Evolutionary conservation across 2,329 filamentous ascomycete species (phyloP).

Genomic region (Monascus ruber): DNA sequence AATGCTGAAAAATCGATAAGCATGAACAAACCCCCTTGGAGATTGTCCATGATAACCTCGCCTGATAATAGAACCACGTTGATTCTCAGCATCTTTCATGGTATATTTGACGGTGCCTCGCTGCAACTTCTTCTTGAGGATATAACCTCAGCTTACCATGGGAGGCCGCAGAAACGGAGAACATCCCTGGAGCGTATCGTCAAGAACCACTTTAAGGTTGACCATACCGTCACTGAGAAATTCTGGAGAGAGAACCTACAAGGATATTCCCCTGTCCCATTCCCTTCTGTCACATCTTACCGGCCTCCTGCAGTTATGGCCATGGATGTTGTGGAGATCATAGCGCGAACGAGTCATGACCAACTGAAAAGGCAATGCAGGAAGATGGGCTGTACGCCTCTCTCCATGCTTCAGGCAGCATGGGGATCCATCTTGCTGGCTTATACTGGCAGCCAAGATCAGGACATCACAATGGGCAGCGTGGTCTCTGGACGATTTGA

Average conservation of each 20-base stretch:
- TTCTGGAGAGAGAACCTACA: constrained; percentile 14
- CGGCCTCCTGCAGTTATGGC: constrained; percentile 6
- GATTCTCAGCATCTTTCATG: constrained; percentile 26
- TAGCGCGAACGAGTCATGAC: constrained; percentile 10
- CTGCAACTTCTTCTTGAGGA: constrained; percentile 23
- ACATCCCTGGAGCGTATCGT: constrained; percentile 15
- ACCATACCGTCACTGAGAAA: constrained; percentile 7
- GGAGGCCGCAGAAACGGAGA: constrained; percentile 3
- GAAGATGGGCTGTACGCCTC: constrained; percentile 17
- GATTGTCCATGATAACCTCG: constrained; percentile 11
- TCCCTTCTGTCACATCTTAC: constrained; percentile 14
- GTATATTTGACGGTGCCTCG: constrained; percentile 27
- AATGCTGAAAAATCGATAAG: constrained; percentile 11
- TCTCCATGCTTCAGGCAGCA: constrained; percentile 25
- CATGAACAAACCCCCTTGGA: constrained; percentile 11
- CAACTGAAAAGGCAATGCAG: constrained; percentile 20
- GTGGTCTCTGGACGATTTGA: constrained; percentile 21
- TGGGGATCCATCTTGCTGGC: constrained; percentile 23
- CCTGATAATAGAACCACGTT: constrained; percentile 4
- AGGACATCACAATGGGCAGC: constrained; percentile 24
- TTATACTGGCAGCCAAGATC: constrained; percentile 22
- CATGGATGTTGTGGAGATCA: constrained; percentile 11
- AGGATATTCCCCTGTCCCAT: constrained; percentile 8
- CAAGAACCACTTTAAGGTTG: constrained; percentile 13
- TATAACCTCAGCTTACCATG: constrained; percentile 13